These are phyloP conservation scores for Trametopsis cervina DNA, from an alignment of 768 basidiomycete genomes.

Conservation along the genomic window DNA sequence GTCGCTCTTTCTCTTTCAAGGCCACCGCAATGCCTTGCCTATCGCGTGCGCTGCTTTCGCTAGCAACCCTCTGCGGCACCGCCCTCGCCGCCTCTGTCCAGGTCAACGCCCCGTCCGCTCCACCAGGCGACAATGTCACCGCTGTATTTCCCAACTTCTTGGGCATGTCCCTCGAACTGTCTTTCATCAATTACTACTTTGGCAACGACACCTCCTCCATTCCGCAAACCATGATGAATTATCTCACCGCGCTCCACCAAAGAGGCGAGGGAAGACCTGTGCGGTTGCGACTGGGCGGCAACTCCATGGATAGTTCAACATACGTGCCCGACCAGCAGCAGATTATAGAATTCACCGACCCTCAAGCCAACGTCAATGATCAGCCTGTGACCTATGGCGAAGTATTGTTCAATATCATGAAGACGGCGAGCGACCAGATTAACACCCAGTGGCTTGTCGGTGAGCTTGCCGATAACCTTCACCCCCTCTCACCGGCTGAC, in stretches of 20 bases:
- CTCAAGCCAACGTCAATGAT: constrained; percentile 33
- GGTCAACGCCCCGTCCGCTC: constrained; percentile 19
- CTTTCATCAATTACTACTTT: constrained; percentile 52
- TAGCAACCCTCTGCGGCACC: not conserved
- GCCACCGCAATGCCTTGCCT: not conserved
- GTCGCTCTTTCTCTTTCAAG: too few relatives aligned
- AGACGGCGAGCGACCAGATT: constrained; percentile 26
- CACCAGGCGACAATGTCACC: constrained; percentile 27
- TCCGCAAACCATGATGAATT: constrained; percentile 49
- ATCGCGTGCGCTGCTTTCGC: not conserved
- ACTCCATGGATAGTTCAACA: constrained; percentile 36
- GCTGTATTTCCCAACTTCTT: constrained; percentile 49
- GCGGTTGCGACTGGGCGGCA: constrained; percentile 45
- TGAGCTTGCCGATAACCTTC: constrained; percentile 10
- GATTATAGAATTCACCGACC: constrained; percentile 33
- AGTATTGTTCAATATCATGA: constrained; percentile 40
- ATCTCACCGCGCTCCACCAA: constrained; percentile 45
- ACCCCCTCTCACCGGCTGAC: constrained; percentile 8
- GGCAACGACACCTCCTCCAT: constrained; percentile 46
- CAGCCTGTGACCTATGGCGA: constrained; percentile 43
- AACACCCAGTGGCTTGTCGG: constrained; percentile 28
- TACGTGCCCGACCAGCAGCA: constrained; percentile 35
- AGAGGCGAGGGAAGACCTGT: constrained; percentile 35
- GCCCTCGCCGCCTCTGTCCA: constrained; percentile 14
- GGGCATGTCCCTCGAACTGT: constrained; percentile 60